phyloP scores from a whole-genome alignment of 805 yeast genomes.

The Sugiyamaella lignohabitans region DNA sequence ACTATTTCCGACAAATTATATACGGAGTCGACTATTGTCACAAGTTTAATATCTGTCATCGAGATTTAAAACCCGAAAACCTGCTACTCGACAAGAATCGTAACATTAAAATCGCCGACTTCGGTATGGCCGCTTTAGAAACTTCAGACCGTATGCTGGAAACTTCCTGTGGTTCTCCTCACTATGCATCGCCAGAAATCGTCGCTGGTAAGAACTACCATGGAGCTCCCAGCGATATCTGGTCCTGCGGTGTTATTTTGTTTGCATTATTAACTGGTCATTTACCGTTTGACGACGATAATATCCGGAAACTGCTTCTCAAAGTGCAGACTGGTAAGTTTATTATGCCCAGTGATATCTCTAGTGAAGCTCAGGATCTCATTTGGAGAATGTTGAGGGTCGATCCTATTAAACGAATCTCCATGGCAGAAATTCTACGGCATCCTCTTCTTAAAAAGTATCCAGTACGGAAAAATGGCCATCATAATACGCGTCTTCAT shows the following conservation, averaged over 20 bases:
- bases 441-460: slow-evolving; percentile 84
- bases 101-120: slow-evolving; percentile 94
- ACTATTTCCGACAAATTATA: slow-evolving; percentile 81
- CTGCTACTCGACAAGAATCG: slow-evolving; percentile 70
- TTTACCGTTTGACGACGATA: slow-evolving; percentile 94
- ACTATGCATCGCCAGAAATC: slow-evolving; percentile 96
- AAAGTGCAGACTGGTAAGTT: slow-evolving; percentile 90
- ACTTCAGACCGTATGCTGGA: slow-evolving; percentile 73
- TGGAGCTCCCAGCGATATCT: slow-evolving; percentile 94
- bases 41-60: slow-evolving; percentile 79
- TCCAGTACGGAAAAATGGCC: slow-evolving; percentile 17
- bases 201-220: slow-evolving; percentile 93
- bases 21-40: slow-evolving; percentile 81
- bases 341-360: slow-evolving; percentile 72
- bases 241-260: slow-evolving; percentile 96
- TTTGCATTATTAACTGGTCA: slow-evolving; percentile 93
- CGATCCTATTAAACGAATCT: slow-evolving; percentile 73
- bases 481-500: slow-evolving; percentile 9
- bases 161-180: slow-evolving; percentile 97
- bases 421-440: slow-evolving; percentile 62
- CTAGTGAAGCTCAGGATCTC: slow-evolving; percentile 81
- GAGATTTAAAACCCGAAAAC: slow-evolving; percentile 82
- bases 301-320: slow-evolving; percentile 74
- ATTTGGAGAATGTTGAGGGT: slow-evolving; percentile 75
- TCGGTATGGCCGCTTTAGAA: slow-evolving; percentile 98